Conservation (phyloP, 495 filamentous ascomycete species). For the Aspergillus biplanus region DNA sequence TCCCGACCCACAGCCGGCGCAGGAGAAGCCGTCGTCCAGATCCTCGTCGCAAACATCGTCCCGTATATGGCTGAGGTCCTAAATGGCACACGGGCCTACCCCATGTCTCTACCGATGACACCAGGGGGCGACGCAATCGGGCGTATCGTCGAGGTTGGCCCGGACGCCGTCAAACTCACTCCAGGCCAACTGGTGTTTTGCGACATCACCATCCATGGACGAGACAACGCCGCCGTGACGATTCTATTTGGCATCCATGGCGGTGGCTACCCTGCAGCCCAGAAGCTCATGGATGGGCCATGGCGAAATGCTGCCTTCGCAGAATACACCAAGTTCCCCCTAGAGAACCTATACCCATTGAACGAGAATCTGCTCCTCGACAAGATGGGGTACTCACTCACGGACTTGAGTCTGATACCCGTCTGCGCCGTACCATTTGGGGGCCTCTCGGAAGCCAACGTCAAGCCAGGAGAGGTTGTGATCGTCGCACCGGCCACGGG, state of each 20-base stretch:
- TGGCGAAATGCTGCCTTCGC: conserved; percentile 47
- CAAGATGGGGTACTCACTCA: conserved; percentile 34
- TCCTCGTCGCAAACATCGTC: conserved; percentile 34
- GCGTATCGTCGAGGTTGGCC: conserved; percentile 30
- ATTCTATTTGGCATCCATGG: conserved; percentile 31
- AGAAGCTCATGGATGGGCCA: conserved; percentile 36
- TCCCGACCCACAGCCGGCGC: conserved; percentile 23
- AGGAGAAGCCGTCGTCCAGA: conserved; percentile 42
- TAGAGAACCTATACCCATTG: conserved; percentile 46
- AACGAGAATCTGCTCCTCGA: conserved; percentile 35
- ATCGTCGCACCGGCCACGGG: conserved; percentile 59
- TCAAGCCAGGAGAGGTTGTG: conserved; percentile 57
- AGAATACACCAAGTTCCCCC: conserved; percentile 44
- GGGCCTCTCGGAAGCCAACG: conserved; percentile 45
- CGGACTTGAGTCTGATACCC: conserved; percentile 22
- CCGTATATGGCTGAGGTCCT: conserved; percentile 33
- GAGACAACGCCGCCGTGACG: conserved; percentile 28
- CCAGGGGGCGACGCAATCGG: conserved; percentile 32
- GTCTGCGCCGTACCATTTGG: conserved; percentile 50
- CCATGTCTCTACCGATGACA: conserved; percentile 35
- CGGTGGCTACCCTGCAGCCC: conserved; percentile 25
- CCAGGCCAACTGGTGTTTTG: conserved; percentile 32
- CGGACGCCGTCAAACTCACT: conserved; percentile 26
- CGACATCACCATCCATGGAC: conserved; percentile 30
- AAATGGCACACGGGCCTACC: conserved; percentile 30